Evolutionary conservation across 2,329 filamentous ascomycete species (phyloP), one percentile per base, ranked within the genome.

Genomic region (Colletotrichum musae): DNA sequence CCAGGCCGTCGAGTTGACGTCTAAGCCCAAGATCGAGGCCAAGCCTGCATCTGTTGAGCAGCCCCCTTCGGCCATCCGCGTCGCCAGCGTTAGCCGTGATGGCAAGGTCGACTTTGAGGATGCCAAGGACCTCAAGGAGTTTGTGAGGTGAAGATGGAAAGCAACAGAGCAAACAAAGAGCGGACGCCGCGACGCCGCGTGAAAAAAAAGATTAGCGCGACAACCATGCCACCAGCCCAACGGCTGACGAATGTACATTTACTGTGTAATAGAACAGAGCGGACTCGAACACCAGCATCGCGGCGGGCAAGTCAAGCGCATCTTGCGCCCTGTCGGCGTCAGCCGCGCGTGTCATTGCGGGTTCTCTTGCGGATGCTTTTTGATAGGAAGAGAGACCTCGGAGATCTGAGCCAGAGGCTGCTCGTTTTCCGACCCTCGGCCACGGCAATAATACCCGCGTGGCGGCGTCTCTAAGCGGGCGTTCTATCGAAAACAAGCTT

Each of bases 21-120:
- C 75, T 5, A 81, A 80, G 71, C 82, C 82, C 16, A 81, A 82
- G 70, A 64, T 73, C 6, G 71, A 73, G 39, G 75, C 74, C 39
- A 75, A 77, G 58, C 74, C 77, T 47, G 75, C 75, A 50, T 77
- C 72, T 16, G 73, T 68, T 15, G 77, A 79, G 16, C 76, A 81
- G 52, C 78, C 80, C 1, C 79, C 82, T 0, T 81, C 83, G 4
- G 84, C 81, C 2, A 82, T 91, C 56, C 85, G 87, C 62, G 81
- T 92, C 51, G 89, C 89, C 0, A 86, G 82, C 45, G 85, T 91
- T 36, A 82, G 83, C 16, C 83, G 84, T 73, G 88, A 90, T 72
- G 91, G 91, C 18, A 92, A 92, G 78, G 90, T 92, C n/a, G 83
- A 84, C 45, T 90, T 94, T 74, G 85, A 90, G 74, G 87, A 89